phyloP scores from a whole-genome alignment of 73 alveolate species.

The Uronychia setigera region DNA sequence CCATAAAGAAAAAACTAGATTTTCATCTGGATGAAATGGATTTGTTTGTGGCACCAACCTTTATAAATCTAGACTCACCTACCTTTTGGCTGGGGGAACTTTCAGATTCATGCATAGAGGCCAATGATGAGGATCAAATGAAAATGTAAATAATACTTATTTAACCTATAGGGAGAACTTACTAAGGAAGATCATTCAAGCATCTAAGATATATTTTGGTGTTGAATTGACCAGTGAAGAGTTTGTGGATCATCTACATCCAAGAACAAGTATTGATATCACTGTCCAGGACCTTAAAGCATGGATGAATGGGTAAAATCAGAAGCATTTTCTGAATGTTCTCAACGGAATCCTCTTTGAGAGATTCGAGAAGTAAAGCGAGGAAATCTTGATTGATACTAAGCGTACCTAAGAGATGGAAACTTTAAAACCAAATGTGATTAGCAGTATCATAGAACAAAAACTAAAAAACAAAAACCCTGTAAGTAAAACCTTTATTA shows the following conservation, averaged over 20 bases:
- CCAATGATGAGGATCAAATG: constrained; percentile 12
- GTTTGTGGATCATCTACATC: constrained; percentile 39
- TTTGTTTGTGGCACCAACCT: constrained; percentile 67
- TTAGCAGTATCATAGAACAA: constrained; percentile 36
- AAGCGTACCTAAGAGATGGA: constrained; percentile 24
- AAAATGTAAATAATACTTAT: constrained; percentile 20
- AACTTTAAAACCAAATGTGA: constrained; percentile 8
- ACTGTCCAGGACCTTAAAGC: constrained; percentile 36
- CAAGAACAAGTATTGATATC: constrained; percentile 43
- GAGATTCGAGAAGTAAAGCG: constrained; percentile 52
- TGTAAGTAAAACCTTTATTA: neutral
- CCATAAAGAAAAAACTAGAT: constrained; percentile 39
- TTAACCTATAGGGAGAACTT: constrained; percentile 40
- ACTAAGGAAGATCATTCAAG: constrained; percentile 53
- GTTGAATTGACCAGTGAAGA: constrained; percentile 39
- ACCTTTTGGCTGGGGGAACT: constrained; percentile 50
- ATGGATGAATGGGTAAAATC: constrained; percentile 43
- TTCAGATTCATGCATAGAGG: neutral
- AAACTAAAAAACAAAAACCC: constrained; percentile 8
- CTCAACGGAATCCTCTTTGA: constrained; percentile 43
- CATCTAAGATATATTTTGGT: constrained; percentile 18
- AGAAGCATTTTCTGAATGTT: constrained; percentile 60
- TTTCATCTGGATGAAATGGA: constrained; percentile 51
- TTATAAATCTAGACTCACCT: constrained; percentile 55
- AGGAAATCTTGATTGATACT: constrained; percentile 29